These are phyloP conservation scores for Phlyctochytrium arcticum DNA, from an alignment of 192 early-diverging fungal species.

Conservation along the genomic window DNA sequence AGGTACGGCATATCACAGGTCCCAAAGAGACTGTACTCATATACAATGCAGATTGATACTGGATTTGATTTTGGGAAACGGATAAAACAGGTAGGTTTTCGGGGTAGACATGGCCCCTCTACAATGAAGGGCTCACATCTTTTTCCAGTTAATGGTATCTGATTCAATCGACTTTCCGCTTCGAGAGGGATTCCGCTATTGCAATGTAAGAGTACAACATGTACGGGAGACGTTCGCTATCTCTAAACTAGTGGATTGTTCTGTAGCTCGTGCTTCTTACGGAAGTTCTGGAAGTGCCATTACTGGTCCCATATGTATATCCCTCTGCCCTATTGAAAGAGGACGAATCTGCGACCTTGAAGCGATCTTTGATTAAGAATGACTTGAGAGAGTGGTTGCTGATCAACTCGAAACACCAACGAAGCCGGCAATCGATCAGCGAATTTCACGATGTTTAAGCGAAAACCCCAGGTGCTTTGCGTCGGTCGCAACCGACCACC, in stretches of 20 bases:
- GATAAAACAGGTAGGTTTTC: slow-evolving; percentile 9
- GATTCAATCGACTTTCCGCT: slow-evolving; percentile 44
- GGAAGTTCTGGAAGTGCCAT: slow-evolving; percentile 34
- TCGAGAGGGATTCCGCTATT: slow-evolving; percentile 47
- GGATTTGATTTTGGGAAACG: slow-evolving; percentile 18
- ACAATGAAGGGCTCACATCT: neutral
- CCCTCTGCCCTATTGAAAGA: slow-evolving; percentile 18
- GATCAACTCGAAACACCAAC: slow-evolving; percentile 45
- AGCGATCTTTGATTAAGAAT: slow-evolving; percentile 33
- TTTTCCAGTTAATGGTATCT: slow-evolving; percentile 47
- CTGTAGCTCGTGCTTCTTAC: slow-evolving; percentile 41
- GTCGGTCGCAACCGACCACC: too few relatives aligned
- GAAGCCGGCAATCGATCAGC: slow-evolving; percentile 45
- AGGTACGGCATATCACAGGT: neutral
- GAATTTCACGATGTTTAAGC: slow-evolving; percentile 53
- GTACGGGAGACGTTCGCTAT: too few relatives aligned
- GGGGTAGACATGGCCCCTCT: neutral
- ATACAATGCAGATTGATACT: slow-evolving; percentile 7
- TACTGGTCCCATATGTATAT: slow-evolving; percentile 52
- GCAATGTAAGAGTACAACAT: slow-evolving; percentile 53
- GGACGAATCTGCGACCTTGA: neutral
- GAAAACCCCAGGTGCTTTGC: too few relatives aligned
- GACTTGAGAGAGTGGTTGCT: slow-evolving; percentile 56
- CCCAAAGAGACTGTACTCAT: neutral
- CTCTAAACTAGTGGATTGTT: neutral